Evolutionary conservation across 2,329 filamentous ascomycete genomes (phyloP), one percentile per base, ranked within the genome.

Genomic region (Chalaropsis thielavioides): DNA sequence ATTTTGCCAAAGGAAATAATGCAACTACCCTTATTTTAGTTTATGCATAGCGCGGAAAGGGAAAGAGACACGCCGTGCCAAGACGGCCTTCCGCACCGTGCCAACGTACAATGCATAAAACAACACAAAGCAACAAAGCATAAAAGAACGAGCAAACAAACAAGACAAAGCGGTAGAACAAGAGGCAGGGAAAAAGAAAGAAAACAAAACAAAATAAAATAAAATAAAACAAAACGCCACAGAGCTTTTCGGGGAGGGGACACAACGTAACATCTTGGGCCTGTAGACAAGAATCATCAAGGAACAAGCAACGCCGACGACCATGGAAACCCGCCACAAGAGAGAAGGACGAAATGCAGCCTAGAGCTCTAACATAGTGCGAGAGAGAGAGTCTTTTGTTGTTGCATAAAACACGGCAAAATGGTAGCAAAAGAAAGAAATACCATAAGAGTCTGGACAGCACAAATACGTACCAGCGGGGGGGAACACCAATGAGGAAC

Each of bases 251-350:
- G 24, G 24, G 24, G 19, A 24, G 24, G 19, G 24, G 3, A 54
- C 49, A 54, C 49, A 54, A 54, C 49, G 49, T 54, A 54, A 31
- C 49, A 54, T 54, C 49, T 27, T 54, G 49, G 24, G 7, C 24
- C 7, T 19, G 58, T 66, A 66, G 27, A 27, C 61, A 19, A 31
- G 46, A 49, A 46, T n/a, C n/a, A n/a, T n/a, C n/a, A n/a, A n/a
- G n/a, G n/a, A n/a, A n/a, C n/a, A n/a, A n/a, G n/a, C n/a, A n/a
- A n/a, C n/a, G n/a, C n/a, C n/a, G n/a, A n/a, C n/a, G n/a, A n/a
- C n/a, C n/a, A n/a, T n/a, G n/a, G 46, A 41, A 41, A 41, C 19
- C 54, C 31, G 31, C 31, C 31, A 31, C 31, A 2, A 31, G 3
- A 31, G 31, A 31, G n/a, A n/a, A n/a, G n/a, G n/a, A n/a, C n/a